These are phyloP conservation scores for Yamagishiella unicocca DNA, from an alignment of 139 green algal genomes.

Conservation along the genomic window DNA sequence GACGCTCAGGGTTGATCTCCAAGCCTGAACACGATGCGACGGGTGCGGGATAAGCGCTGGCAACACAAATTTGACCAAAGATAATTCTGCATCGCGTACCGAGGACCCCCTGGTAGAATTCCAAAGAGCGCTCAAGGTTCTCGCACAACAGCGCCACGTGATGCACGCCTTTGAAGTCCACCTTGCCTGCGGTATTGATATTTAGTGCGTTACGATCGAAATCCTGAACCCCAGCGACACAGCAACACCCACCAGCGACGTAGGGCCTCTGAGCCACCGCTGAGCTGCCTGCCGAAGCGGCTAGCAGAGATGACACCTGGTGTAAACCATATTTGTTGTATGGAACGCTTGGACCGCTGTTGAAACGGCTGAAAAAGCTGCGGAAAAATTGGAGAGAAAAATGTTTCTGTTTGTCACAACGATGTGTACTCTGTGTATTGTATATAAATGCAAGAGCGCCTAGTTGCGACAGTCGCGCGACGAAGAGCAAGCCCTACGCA, in stretches of 20 bases:
- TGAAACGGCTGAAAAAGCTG: conserved; percentile 29
- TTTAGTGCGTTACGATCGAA: background rate
- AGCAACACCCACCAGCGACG: conserved; percentile 7
- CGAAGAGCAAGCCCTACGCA: background rate
- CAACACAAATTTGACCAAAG: conserved; percentile 12
- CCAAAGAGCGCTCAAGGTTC: conserved; percentile 82
- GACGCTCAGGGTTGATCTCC: conserved; percentile 85
- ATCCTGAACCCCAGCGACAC: background rate
- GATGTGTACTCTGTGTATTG: no score
- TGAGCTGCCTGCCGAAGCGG: background rate
- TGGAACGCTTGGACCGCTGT: background rate
- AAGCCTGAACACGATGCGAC: conserved; percentile 69
- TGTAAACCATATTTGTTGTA: conserved; percentile 22
- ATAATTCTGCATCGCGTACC: conserved; percentile 63
- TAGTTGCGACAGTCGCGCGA: background rate
- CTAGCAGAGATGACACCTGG: background rate
- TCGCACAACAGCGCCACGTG: conserved; percentile 89
- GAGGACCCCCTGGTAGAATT: conserved; percentile 87
- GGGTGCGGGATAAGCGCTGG: background rate
- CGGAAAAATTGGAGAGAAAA: background rate
- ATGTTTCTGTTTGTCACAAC: no score
- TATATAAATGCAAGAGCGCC: background rate
- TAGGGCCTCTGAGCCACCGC: conserved; percentile 16
- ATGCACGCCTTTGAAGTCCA: conserved; percentile 87
- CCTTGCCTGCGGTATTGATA: conserved; percentile 32